Conservation (phyloP, 2,329 filamentous ascomycete genomes). For the Alternaria longipes region DNA sequence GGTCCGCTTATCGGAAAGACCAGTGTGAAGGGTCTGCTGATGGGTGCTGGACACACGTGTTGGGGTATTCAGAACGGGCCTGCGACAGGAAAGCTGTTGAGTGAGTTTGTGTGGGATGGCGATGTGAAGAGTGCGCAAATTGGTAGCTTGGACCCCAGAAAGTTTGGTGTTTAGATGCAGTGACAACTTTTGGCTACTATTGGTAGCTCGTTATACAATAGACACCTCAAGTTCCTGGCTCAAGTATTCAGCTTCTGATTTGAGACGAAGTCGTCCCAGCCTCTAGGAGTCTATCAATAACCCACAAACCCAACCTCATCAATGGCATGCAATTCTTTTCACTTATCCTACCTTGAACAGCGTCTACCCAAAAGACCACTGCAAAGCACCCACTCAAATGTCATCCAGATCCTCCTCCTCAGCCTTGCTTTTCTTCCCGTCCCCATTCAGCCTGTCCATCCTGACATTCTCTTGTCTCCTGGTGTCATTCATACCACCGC, state of each 20-base stretch:
- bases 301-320: not conserved
- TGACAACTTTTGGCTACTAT: not conserved
- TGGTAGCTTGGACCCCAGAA: slow-evolving; percentile 53
- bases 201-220: no score
- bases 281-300: slow-evolving; percentile 11
- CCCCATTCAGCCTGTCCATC: slow-evolving; percentile 53
- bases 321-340: slow-evolving; percentile 3
- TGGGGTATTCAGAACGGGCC: slow-evolving; percentile 99
- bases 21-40: slow-evolving; percentile 74
- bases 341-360: not conserved
- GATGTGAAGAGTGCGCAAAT: slow-evolving; percentile 55
- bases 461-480: slow-evolving; percentile 37
- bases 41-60: slow-evolving; percentile 93
- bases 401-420: slow-evolving; percentile 48
- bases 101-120: slow-evolving; percentile 59
- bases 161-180: slow-evolving; percentile 25
- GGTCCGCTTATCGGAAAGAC: slow-evolving; percentile 82
- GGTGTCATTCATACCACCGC: slow-evolving; percentile 21
- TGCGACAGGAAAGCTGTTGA: slow-evolving; percentile 68
- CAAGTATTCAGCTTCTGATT: not conserved
- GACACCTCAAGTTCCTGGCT: not conserved
- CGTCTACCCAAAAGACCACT: slow-evolving; percentile 1
- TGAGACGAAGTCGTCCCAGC: not conserved
- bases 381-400: slow-evolving; percentile 35
- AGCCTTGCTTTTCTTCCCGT: slow-evolving; percentile 53